A percentile compares a stretch with the other conserved stretches of the same genome.
Evolutionary conservation across 345 rosid genomes (phyloP).

Genomic region (Dipteronia sinensis): DNA sequence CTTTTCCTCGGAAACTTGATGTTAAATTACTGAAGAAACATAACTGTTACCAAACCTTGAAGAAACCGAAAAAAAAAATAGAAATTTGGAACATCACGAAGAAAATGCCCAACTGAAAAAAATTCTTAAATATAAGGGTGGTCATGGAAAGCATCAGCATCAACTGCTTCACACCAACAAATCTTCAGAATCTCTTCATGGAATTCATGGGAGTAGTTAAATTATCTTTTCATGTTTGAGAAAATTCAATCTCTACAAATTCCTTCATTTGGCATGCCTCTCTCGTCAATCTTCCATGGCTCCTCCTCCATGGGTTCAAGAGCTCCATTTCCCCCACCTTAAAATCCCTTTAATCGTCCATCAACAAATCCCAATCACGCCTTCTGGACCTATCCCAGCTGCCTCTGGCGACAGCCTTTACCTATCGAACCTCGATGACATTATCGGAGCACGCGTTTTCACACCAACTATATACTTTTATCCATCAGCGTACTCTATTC

Average conservation of each 20-base stretch:
- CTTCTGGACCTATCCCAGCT: slow-evolving; percentile 59
- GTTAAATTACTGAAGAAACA: too few relatives aligned
- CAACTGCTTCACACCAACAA: slow-evolving; percentile 40
- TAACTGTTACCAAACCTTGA: neutral
- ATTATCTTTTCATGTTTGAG: slow-evolving; percentile 20
- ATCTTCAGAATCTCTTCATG: slow-evolving; percentile 20
- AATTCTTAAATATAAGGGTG: neutral
- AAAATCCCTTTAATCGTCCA: slow-evolving; percentile 49
- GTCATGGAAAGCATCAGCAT: slow-evolving; percentile 29
- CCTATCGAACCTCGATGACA: slow-evolving; percentile 88
- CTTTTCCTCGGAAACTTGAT: too few relatives aligned
- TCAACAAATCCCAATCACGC: slow-evolving; percentile 41
- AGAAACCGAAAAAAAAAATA: neutral
- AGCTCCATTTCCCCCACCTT: slow-evolving; percentile 55
- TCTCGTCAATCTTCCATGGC: slow-evolving; percentile 43
- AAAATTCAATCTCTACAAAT: slow-evolving; percentile 29
- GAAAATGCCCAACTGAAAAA: neutral
- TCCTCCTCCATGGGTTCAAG: slow-evolving; percentile 62
- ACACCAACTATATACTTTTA: slow-evolving; percentile 90
- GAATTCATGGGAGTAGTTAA: neutral
- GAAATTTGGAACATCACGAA: neutral
- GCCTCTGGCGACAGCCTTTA: slow-evolving; percentile 53
- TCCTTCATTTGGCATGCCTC: slow-evolving; percentile 10
- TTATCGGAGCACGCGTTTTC: slow-evolving; percentile 75
- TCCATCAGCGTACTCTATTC: slow-evolving; percentile 18